These are phyloP conservation scores for Boletus sp. DNA, from an alignment of 1,284 basidiomycete genomes.

Conservation along the genomic window DNA sequence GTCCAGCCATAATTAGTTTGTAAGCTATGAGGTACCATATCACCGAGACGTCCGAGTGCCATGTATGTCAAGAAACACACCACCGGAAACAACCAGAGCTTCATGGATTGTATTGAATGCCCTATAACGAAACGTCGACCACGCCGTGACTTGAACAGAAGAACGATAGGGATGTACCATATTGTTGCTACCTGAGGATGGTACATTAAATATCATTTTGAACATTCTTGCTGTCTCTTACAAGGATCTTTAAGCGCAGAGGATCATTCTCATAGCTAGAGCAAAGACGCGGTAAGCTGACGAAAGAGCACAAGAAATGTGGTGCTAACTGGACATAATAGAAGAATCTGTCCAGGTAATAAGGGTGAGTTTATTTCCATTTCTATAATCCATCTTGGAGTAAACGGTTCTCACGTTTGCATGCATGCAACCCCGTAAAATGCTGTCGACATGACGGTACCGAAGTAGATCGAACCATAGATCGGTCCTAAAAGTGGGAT, in stretches of 20 bases:
- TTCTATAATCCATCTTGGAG: background rate
- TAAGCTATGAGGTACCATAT: background rate
- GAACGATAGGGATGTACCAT: background rate
- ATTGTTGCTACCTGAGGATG: background rate
- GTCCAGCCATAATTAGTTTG: conserved; percentile 1
- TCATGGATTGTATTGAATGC: background rate
- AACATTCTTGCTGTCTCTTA: background rate
- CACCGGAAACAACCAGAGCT: background rate
- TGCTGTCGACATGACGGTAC: background rate
- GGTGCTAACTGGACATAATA: conserved; percentile 16
- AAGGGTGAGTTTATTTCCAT: background rate
- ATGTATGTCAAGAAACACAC: background rate
- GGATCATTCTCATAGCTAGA: conserved; percentile 16
- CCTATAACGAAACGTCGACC: background rate
- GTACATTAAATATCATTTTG: background rate
- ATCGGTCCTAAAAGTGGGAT: too few species aligned
- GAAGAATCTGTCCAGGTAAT: conserved; percentile 10
- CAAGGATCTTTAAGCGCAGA: conserved; percentile 7
- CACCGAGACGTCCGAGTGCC: background rate
- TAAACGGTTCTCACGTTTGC: conserved; percentile 14
- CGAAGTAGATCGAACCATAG: conserved; percentile 6
- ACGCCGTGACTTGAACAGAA: background rate
- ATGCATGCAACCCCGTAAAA: conserved; percentile 17
- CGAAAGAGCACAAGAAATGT: background rate
- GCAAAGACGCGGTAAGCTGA: background rate